Base-by-base conservation (phyloP, 176 grass and related monocot genomes). In the Triticum dicoccoides region DNA sequence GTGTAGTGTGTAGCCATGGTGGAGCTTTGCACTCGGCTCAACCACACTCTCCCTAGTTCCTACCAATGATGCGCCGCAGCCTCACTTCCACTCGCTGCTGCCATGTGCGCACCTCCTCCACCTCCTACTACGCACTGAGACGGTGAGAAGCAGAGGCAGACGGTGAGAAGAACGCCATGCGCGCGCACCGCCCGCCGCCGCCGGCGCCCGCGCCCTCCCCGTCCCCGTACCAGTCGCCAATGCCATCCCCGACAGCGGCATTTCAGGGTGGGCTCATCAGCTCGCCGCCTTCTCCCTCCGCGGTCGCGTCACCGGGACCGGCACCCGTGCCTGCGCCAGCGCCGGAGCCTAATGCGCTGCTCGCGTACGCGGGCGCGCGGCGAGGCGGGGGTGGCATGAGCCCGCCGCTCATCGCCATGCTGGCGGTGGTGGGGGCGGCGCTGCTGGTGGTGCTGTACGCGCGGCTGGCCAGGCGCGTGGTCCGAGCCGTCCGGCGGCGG, bases 321-420 rank as follows among this genome's bases (percentile, higher is more conserved):
- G 86, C 74, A 3, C 73, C 73, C 2, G 45, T 27, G 45, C 73
- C 73, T 4, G 45, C 38, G 4, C 84, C 92, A 0, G 38, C 86
- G 66, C 34, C 87, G 15, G 70, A 25, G 17, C 59, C 74, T 1
- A 79, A 81, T 38, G 75, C 41, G 4, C 41, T 20, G 12, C 73
- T 77, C 3, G 81, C 84, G 5, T 38, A 58, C 6, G 4, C 5
- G 3, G 58, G 64, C 30, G 75, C 49, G 34, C 20, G 63, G 39
- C 51, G 76, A 0, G 45, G 73, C 2, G 77, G 20, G 0, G 52
- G 24, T 41, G 38, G 89, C 79, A 85, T 95, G 78, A 96, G 93
- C 87, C 96, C 96, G 30, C 96, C 96, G 21, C 93, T 98, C 20
- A 98, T 98, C 80, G 96, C 96, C 68, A 98, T 98, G 96, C 91